Conservation (phyloP, 2,329 filamentous ascomycete species). For the Penicillium sp. region DNA sequence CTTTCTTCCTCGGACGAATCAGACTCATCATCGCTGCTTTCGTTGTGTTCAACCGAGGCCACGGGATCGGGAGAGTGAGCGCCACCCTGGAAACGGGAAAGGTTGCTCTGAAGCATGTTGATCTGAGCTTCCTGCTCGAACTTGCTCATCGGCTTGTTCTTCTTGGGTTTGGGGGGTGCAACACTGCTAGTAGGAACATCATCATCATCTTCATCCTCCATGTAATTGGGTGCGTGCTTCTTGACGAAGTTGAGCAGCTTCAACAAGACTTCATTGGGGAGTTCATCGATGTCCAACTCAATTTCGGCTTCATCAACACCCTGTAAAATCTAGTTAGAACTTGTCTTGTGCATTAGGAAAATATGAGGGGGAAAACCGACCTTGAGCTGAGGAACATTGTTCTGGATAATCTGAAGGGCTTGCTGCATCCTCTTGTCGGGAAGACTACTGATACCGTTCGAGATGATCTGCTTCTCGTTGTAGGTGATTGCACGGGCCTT, state of each 20-base stretch:
- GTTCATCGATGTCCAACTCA: slow-evolving; percentile 50
- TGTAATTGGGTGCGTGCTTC: slow-evolving; percentile 46
- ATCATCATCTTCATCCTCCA: slow-evolving; percentile 48
- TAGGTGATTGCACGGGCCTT: slow-evolving; percentile 68
- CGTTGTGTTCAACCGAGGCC: slow-evolving; percentile 44
- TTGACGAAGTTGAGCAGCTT: slow-evolving; percentile 50
- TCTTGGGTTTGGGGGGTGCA: slow-evolving; percentile 47
- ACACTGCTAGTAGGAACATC: slow-evolving; percentile 34
- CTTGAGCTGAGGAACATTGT: slow-evolving; percentile 72
- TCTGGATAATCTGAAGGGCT: slow-evolving; percentile 86
- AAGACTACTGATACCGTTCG: slow-evolving; percentile 77
- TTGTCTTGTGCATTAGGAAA: not conserved
- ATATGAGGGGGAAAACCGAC: slow-evolving; percentile 35
- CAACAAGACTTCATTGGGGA: slow-evolving; percentile 48
- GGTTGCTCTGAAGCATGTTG: slow-evolving; percentile 47
- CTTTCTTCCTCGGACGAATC: slow-evolving; percentile 50
- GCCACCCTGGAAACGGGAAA: slow-evolving; percentile 47
- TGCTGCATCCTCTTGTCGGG: slow-evolving; percentile 73
- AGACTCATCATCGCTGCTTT: slow-evolving; percentile 48
- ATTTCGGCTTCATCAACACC: slow-evolving; percentile 49
- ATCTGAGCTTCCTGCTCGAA: slow-evolving; percentile 52
- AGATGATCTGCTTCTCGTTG: slow-evolving; percentile 88
- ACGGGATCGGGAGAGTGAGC: slow-evolving; percentile 45
- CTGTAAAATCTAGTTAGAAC: slow-evolving; percentile 23
- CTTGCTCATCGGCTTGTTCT: slow-evolving; percentile 55